Base-by-base conservation (phyloP, 148 eudicot species). In the Beta vulgaris region DNA sequence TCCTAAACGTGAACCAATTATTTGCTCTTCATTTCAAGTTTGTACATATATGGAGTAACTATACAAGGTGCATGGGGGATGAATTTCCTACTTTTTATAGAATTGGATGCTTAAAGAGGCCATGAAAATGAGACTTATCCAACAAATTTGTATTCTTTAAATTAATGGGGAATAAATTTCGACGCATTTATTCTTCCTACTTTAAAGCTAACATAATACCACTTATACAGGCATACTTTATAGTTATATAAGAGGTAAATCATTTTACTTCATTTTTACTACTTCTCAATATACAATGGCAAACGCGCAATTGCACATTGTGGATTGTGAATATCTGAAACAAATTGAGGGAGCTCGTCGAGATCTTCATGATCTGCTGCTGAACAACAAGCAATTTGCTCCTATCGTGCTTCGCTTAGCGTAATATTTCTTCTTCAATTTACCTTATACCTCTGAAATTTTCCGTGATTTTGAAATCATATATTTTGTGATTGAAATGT, bases 371-470 rank as follows among this genome's bases (percentile, higher is more conserved):
- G 86, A 91, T 81, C 87, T 93, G 77, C 85, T 91, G 54, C 53
- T 25, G n/a, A 77, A 79, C 48, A 59, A 78, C 81, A 86, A 91
- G 78, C 77, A 84, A 54, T 93, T 97, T 23, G 88, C 97, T 28
- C 97, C 98, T 13, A 86, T 93, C 69, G 89, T 93, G 91, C 98
- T 91, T 80, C 97, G 97, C 28, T 81, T 93, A 83, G 97, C 95
- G 97, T 93, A 89, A 28, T 51, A 3, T 2, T 34, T 31, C 59
- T 48, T 18, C 57, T 68, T 64, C 7, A 37, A 19, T 48, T 26
- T 2, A 4, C 36, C 57, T 6, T 21, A 19, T 25, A 48, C n/a
- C 53, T 5, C 12, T 25, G 0, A 21, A 0, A 3, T 48, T 48
- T 21, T 51, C n/a, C n/a, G 3, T 51, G 54, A n/a, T n/a, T n/a